Evolutionary conservation across 441 rosid species (phyloP).

Genomic region (Lepidium campestre): DNA sequence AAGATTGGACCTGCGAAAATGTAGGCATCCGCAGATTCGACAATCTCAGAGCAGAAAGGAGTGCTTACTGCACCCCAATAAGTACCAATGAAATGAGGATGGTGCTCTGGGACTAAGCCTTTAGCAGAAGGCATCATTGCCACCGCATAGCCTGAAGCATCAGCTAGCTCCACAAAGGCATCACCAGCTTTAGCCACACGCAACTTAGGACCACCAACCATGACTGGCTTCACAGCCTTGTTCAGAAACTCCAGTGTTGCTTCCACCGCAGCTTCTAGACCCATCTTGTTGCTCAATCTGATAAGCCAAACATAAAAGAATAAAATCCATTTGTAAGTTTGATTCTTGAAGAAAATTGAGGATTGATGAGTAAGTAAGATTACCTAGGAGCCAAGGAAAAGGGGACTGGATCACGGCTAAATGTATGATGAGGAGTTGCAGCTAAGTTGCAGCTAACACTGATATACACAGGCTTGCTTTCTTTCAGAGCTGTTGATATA

Average conservation of each 20-base stretch:
- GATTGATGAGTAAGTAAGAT: neutral
- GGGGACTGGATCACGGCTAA: neutral
- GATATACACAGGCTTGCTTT: neutral
- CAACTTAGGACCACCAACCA: constrained; percentile 6
- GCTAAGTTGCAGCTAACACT: constrained; percentile 6
- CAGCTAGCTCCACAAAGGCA: neutral
- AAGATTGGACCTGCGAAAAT: constrained; percentile 11
- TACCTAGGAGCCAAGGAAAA: neutral
- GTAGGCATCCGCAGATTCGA: constrained; percentile 35
- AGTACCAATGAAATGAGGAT: constrained; percentile 3
- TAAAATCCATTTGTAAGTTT: neutral
- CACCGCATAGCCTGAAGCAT: neutral
- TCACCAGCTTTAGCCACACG: constrained; percentile 4
- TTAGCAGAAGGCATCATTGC: constrained; percentile 6
- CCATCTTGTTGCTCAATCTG: neutral
- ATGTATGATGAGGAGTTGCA: constrained; percentile 1
- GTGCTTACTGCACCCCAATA: constrained; percentile 11
- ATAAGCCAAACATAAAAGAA: neutral
- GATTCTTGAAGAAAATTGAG: neutral
- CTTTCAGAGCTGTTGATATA: constrained; percentile 4
- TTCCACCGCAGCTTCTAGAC: constrained; percentile 1
- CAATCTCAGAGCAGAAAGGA: constrained; percentile 60
- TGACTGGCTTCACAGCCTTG: constrained; percentile 6
- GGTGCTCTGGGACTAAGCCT: constrained; percentile 5
- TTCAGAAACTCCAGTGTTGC: constrained; percentile 7